Base-by-base conservation (phyloP, 306 rosid genomes). In the Boehmeria nivea region DNA sequence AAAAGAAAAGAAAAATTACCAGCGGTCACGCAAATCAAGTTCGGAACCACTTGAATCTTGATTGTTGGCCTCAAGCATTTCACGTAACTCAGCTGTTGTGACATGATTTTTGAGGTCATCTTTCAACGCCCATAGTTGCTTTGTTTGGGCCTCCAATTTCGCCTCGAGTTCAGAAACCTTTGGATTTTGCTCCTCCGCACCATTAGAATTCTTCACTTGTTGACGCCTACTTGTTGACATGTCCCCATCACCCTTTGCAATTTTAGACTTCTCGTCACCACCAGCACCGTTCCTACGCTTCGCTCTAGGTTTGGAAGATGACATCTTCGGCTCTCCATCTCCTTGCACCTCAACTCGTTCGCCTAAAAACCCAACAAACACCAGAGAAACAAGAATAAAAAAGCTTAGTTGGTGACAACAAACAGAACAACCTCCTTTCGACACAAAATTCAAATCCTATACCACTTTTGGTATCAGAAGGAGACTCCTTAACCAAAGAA, bases 11-110 rank as follows among this genome's bases (percentile, higher is more conserved):
- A 12, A 36, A 17, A 60, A 44, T 44, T 87, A 91, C 99, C 96
- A 87, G 75, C 75, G 96, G 39, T 91, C 96, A 16, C 93, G 96
- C 76, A 91, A 77, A 77, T 87, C 95, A 69, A 87, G 81, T 70
- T 87, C 99, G 66, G 99, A 87, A 72, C 99, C 96, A 9, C 84
- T 64, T 58, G 85, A 76, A 69, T 77, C 94, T 71, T 84, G 95
- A 67, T 18, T 68, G 56, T 91, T 91, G 66, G 28, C 66, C 65
- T 84, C 89, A 64, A 91, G 87, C 84, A 91, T 91, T 75, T 62
- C 76, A 12, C 96, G 89, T 81, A 91, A 33, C 80, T 87, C 99
- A 33, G 74, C 68, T 42, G 71, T 78, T 36, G 87, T 60, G 69
- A 82, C 87, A 3, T 91, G 78, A 59, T 75, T 82, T 73, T 87